These are phyloP conservation scores for Penicillium sclerotiorum DNA, from an alignment of 2,329 filamentous ascomycete species.

Conservation along the genomic window DNA sequence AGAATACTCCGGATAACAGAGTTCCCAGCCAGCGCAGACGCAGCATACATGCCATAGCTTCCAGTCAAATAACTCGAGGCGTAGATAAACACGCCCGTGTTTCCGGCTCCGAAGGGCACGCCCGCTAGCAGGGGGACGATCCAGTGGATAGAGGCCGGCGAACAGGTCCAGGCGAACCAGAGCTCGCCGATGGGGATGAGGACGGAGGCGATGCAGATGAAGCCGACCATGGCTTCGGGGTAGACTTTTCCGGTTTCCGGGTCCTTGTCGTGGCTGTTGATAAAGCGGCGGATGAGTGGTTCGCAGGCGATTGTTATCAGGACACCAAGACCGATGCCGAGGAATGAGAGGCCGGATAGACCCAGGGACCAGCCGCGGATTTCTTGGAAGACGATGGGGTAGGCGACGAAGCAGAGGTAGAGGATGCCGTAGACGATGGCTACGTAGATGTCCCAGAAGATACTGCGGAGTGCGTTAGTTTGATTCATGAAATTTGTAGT, in stretches of 20 bases:
- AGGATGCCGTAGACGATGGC: slow-evolving; percentile 82
- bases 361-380: slow-evolving; percentile 76
- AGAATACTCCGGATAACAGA: slow-evolving; percentile 71
- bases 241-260: slow-evolving; percentile 71
- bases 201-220: slow-evolving; percentile 77
- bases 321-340: slow-evolving; percentile 67
- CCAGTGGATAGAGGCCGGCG: slow-evolving; percentile 77
- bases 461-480: slow-evolving; percentile 59
- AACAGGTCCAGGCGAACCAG: slow-evolving; percentile 85
- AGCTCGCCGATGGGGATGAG: slow-evolving; percentile 77
- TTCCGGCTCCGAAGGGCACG: slow-evolving; percentile 76
- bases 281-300: slow-evolving; percentile 73
- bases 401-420: slow-evolving; percentile 88
- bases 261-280: slow-evolving; percentile 75
- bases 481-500: no score
- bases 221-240: slow-evolving; percentile 78
- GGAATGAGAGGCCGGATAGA: slow-evolving; percentile 74
- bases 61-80: slow-evolving; percentile 77
- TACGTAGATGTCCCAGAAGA: slow-evolving; percentile 72
- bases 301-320: slow-evolving; percentile 57
- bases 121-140: slow-evolving; percentile 77
- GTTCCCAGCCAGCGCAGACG: slow-evolving; percentile 78
- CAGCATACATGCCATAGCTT: slow-evolving; percentile 79
- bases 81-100: slow-evolving; percentile 80
- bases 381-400: slow-evolving; percentile 78